Evolutionary conservation across 768 basidiomycete genomes (phyloP).

Genomic region (Hypholoma fasciculare): DNA sequence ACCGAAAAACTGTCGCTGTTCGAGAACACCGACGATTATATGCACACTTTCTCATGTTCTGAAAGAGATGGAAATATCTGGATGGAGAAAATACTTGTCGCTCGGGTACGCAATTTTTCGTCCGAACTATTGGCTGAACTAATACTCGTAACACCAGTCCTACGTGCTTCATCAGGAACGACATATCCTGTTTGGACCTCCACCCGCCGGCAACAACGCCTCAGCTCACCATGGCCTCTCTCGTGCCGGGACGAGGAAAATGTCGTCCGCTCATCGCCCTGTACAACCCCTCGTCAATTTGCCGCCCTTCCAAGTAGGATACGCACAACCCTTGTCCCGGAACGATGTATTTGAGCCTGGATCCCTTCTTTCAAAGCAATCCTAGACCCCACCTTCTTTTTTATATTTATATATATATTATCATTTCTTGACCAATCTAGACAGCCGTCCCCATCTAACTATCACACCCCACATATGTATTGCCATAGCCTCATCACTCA

Average conservation of each 20-base stretch:
- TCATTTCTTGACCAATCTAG: constrained; percentile 6
- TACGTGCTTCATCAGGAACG: constrained; percentile 83
- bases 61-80: constrained; percentile 73
- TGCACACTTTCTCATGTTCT: constrained; percentile 82
- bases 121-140: background rate
- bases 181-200: constrained; percentile 59
- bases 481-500: background rate
- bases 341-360: constrained; percentile 70
- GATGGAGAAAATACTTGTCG: constrained; percentile 80
- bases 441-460: background rate
- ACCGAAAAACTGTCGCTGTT: constrained; percentile 85
- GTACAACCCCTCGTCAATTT: constrained; percentile 42
- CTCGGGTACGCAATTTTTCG: constrained; percentile 59
- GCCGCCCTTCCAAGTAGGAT: constrained; percentile 33
- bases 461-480: constrained; percentile 3
- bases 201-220: constrained; percentile 21
- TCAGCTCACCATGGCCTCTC: constrained; percentile 26
- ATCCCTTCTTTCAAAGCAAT: constrained; percentile 62
- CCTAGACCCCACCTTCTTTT: constrained; percentile 18
- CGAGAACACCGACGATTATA: constrained; percentile 84
- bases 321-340: constrained; percentile 24
- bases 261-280: constrained; percentile 17
- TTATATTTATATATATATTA: constrained; percentile 11
- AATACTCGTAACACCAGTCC: constrained; percentile 47
- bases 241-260: constrained; percentile 41